Evolutionary conservation across 2,329 filamentous ascomycete species (phyloP).

Genomic region (Aspergillus carbonarius): DNA sequence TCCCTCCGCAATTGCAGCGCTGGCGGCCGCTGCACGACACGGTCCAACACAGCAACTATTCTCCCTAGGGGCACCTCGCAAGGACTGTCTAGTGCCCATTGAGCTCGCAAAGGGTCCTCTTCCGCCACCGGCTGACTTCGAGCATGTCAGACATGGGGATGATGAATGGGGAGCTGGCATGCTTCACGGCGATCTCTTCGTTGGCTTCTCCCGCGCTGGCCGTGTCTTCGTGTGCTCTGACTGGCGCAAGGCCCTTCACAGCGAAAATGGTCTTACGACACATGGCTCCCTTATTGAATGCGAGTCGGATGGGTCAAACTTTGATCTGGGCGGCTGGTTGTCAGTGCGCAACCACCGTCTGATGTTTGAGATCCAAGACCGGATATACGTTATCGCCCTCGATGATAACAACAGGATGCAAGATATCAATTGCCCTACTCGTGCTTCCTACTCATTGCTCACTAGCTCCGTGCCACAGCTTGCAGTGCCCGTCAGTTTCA

Average conservation of each 20-base stretch:
- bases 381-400: constrained; percentile 45
- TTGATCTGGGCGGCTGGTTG: constrained; percentile 51
- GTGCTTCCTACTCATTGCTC: constrained; percentile 33
- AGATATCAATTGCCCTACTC: constrained; percentile 17
- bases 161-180: constrained; percentile 52
- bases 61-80: constrained; percentile 20
- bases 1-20: constrained; percentile 16
- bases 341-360: constrained; percentile 43
- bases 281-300: constrained; percentile 43
- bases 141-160: constrained; percentile 31
- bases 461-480: constrained; percentile 40
- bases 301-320: constrained; percentile 40
- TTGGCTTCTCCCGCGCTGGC: constrained; percentile 45
- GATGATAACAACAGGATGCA: constrained; percentile 34
- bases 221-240: constrained; percentile 46
- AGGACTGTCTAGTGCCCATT: constrained; percentile 29
- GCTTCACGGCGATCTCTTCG: constrained; percentile 43
- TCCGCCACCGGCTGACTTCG: constrained; percentile 20
- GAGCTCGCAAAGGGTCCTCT: constrained; percentile 28
- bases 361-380: constrained; percentile 47
- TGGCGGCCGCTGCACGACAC: constrained; percentile 22
- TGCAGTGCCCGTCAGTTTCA: constrained; percentile 48
- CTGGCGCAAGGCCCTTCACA: constrained; percentile 41
- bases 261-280: constrained; percentile 24
- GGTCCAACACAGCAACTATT: constrained; percentile 22